phyloP scores from a whole-genome alignment of 2,329 filamentous ascomycete species.

The Fusarium sp. region DNA sequence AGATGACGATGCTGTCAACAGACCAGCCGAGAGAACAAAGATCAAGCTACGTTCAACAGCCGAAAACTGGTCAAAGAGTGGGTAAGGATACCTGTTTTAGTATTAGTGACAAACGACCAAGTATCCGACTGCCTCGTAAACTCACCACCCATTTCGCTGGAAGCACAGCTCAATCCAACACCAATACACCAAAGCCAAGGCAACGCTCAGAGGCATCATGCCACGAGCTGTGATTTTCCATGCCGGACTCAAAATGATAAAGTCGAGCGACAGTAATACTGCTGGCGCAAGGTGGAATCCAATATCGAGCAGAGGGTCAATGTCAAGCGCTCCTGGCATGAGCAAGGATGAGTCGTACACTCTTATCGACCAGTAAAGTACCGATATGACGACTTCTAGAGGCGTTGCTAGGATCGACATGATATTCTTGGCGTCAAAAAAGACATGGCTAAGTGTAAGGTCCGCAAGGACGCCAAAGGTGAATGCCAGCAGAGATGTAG shows the following conservation, averaged over 20 bases:
- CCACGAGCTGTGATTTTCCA: background rate
- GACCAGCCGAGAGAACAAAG: background rate
- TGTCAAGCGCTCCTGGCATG: background rate
- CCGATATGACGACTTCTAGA: background rate
- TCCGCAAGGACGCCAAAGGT: background rate
- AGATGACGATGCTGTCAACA: background rate
- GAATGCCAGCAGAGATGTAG: background rate
- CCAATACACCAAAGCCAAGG: background rate
- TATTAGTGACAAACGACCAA: background rate
- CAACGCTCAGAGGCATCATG: background rate
- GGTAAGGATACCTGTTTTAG: background rate
- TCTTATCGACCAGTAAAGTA: background rate
- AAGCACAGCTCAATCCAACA: background rate
- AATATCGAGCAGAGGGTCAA: background rate
- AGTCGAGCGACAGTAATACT: background rate
- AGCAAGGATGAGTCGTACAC: background rate
- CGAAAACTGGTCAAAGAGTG: background rate
- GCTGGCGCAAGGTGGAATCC: background rate
- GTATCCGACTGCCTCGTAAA: background rate
- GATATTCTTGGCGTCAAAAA: background rate
- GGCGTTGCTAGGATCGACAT: background rate
- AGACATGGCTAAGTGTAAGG: background rate
- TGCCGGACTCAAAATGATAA: background rate
- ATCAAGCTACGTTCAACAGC: background rate
- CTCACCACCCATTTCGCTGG: background rate